Base-by-base conservation (phyloP, 441 rosid species). In the Eruca vesicaria region DNA sequence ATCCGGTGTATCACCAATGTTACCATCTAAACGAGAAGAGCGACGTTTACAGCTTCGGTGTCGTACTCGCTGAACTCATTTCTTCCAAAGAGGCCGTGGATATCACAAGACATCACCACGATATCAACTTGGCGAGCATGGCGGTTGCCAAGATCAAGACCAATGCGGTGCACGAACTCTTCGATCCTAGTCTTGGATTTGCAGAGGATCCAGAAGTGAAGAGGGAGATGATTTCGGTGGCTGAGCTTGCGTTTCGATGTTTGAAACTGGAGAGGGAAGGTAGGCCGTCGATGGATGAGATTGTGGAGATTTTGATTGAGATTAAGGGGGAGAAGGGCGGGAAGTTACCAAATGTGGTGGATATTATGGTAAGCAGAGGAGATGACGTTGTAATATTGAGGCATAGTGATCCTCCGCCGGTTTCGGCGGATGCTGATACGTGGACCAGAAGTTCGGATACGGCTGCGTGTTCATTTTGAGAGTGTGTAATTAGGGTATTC, bases 41-140 rank as follows among this genome's bases (percentile, higher is more conserved):
- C 16, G 94, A 89, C 38, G 94, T 89, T 2, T 89, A 89, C 64
- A 89, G 94, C 74, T 89, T 85, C 29, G 94, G 94, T 5, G 94
- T 89, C 6, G 92, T 89, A 21, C 60, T 89, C 68, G 73, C 82
- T 6, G 92, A 89, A 73, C 80, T 89, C 18, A 64, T 89, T 12
- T 86, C 94, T 4, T 84, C 90, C 0, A 78, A 85, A 58, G 76
- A 78, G 63, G 89, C 94, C 0, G 94, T 89, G 2, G 92, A 89
- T 31, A 88, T 84, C 9, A 84, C 57, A 14, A 73, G 94, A 66
- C 82, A 80, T 33, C 82, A 81, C 14, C 85, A 82, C 7, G 90
- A 89, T n/a, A 85, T 89, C 21, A 89, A 89, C 70, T 63, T 89
- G 45, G 82, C 90, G 0, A 88, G 64, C 83, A 86, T 89, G 95